Conservation (phyloP, 2,329 filamentous ascomycete species). For the Bimuria novae-zelandiae region DNA sequence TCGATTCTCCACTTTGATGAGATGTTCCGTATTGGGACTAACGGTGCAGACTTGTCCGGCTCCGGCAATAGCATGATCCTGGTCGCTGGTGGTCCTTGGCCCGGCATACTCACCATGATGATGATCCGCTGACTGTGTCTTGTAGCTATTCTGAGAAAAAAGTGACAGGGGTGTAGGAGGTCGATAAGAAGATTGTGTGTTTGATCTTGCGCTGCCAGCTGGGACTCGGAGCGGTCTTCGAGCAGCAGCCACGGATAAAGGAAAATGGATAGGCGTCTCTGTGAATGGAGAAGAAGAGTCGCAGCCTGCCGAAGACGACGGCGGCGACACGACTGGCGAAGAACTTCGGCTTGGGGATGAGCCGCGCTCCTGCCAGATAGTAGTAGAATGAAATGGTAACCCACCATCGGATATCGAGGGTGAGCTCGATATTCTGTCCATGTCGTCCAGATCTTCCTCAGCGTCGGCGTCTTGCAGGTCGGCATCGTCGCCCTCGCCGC, state of each 20-base stretch:
- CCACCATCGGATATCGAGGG: conserved; percentile 99
- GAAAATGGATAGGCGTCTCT: conserved; percentile 50
- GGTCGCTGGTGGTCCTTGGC: conserved; percentile 23
- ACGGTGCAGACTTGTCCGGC: conserved; percentile 5
- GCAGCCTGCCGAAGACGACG: conserved; percentile 30
- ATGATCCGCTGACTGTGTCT: conserved; percentile 50
- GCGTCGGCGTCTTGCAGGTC: conserved; percentile 67
- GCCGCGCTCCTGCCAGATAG: conserved; percentile 48
- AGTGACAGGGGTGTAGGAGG: conserved; percentile 45
- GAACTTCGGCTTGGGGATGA: conserved; percentile 48
- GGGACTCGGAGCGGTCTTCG: conserved; percentile 28
- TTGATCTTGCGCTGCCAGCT: conserved; percentile 34
- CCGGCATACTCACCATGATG: conserved; percentile 57
- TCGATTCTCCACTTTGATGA: conserved; percentile 25
- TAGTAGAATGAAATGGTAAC: conserved; percentile 49
- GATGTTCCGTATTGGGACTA: conserved; percentile 30
- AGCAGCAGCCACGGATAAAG: conserved; percentile 36
- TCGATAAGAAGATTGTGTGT: conserved; percentile 37
- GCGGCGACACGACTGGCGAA: conserved; percentile 32
- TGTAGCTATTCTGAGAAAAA: conserved; percentile 23
- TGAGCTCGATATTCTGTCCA: conserved; percentile 98
- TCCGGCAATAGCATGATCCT: conserved; percentile 4
- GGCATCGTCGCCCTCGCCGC: conserved; percentile 50
- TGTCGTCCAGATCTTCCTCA: conserved; percentile 78
- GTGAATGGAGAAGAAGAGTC: conserved; percentile 52